These are phyloP conservation scores for Pneumocystis jirovecii DNA, from an alignment of 1,139 yeast genomes.

Conservation along the genomic window DNA sequence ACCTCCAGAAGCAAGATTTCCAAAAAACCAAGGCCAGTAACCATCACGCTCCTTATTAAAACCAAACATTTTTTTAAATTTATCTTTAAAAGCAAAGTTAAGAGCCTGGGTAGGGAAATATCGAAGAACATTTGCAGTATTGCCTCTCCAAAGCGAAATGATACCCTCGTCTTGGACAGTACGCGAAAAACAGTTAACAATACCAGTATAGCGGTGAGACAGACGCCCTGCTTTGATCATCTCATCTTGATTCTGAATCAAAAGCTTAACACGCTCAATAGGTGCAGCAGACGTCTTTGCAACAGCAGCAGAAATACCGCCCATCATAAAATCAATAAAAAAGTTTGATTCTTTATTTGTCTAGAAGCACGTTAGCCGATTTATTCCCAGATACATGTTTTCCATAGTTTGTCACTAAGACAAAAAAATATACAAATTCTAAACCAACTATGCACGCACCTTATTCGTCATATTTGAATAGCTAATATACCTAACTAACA, in stretches of 20 bases:
- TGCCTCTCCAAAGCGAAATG: conserved; percentile 67
- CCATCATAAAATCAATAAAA: conserved; percentile 52
- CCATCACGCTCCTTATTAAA: conserved; percentile 52
- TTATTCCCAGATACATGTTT: neutral
- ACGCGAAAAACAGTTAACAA: conserved; percentile 56
- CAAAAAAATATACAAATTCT: neutral
- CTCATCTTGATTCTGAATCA: conserved; percentile 73
- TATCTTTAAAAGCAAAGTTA: conserved; percentile 74
- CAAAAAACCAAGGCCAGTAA: conserved; percentile 58
- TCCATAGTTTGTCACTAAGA: neutral
- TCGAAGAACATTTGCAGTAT: conserved; percentile 71
- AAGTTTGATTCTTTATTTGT: conserved; percentile 21
- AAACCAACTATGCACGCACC: neutral
- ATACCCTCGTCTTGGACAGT: conserved; percentile 61
- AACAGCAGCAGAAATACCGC: conserved; percentile 68
- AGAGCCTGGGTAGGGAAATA: conserved; percentile 78
- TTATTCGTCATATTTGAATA: neutral
- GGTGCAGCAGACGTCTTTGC: conserved; percentile 68
- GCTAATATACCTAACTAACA: neutral
- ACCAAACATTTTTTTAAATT: conserved; percentile 64
- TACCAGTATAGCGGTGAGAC: conserved; percentile 50
- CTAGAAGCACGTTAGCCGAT: neutral
- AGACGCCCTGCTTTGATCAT: conserved; percentile 73
- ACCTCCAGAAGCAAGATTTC: conserved; percentile 77
- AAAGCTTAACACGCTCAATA: conserved; percentile 66